Conservation (phyloP, 225 moss, liverwort and hornwort species). For the Polytrichum formosum region DNA sequence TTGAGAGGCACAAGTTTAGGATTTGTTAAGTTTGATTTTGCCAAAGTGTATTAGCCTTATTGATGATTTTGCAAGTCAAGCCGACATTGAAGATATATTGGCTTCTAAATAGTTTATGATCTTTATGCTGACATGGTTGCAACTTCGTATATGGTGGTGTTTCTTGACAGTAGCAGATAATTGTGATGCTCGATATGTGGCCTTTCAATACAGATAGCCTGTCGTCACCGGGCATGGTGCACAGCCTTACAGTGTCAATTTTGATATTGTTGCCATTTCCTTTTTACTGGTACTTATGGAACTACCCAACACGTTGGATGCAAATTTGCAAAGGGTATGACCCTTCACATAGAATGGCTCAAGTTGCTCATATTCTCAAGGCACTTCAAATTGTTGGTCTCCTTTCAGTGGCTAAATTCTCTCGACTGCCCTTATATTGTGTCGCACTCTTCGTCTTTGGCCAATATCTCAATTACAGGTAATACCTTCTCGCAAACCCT, state of each 20-base stretch:
- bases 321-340: conserved; percentile 57
- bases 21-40: no score
- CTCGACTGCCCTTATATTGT: conserved; percentile 52
- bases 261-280: conserved; percentile 55
- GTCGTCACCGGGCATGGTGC: conserved; percentile 27
- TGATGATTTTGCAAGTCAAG: no score
- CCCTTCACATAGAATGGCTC: conserved; percentile 81
- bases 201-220: conserved; percentile 30
- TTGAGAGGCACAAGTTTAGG: no score
- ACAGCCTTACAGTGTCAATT: conserved; percentile 43
- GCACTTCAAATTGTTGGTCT: conserved; percentile 54
- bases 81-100: no score
- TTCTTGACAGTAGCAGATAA: conserved; percentile 8
- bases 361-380: conserved; percentile 66
- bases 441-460: conserved; percentile 45
- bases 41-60: no score
- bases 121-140: no score
- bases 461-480: conserved; percentile 86
- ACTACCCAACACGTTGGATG: conserved; percentile 66
- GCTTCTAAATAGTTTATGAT: no score
- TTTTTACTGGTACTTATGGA: conserved; percentile 79
- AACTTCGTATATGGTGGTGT: no score
- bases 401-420: conserved; percentile 44
- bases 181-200: conserved; percentile 43
- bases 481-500: background rate